Conservation (phyloP, 2,329 filamentous ascomycete species). For the Colletotrichum australisinense region DNA sequence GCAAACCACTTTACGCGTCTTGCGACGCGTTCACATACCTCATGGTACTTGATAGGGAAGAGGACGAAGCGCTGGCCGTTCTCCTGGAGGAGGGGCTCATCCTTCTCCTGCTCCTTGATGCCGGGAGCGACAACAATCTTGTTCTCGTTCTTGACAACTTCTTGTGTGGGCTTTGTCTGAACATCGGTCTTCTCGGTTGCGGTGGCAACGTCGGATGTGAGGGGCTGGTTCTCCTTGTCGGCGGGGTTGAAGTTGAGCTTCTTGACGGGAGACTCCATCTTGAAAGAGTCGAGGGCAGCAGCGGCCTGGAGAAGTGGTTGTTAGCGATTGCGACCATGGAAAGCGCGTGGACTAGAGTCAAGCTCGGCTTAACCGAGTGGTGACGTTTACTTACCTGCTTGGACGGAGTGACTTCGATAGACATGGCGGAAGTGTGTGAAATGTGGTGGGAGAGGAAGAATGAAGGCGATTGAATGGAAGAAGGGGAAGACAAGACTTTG, state of each 20-base stretch:
- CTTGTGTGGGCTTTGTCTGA: conserved; percentile 68
- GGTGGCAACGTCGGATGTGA: conserved; percentile 61
- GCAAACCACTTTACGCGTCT: conserved; percentile 76
- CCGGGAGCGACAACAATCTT: conserved; percentile 57
- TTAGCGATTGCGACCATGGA: conserved; percentile 43
- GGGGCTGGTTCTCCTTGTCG: conserved; percentile 84
- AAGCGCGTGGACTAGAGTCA: conserved; percentile 22
- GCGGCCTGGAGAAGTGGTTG: conserved; percentile 72
- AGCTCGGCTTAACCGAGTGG: conserved; percentile 16
- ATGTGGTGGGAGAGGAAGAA: not conserved
- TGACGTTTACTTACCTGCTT: conserved; percentile 63
- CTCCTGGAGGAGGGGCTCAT: conserved; percentile 94
- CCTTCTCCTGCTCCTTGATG: conserved; percentile 76
- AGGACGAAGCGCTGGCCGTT: conserved; percentile 97
- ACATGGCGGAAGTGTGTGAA: conserved; percentile 66
- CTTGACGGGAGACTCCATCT: conserved; percentile 94
- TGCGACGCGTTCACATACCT: conserved; percentile 75
- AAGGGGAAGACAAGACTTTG: conserved; percentile 34
- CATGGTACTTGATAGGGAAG: conserved; percentile 99
- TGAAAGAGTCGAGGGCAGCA: conserved; percentile 86
- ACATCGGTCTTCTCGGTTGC: conserved; percentile 68
- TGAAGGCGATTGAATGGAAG: conserved; percentile 13
- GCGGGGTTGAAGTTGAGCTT: conserved; percentile 81
- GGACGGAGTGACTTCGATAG: conserved; percentile 74
- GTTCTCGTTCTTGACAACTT: conserved; percentile 57